Base-by-base conservation (phyloP, 192 early-diverging fungal species). In the Coemansia sp. region DNA sequence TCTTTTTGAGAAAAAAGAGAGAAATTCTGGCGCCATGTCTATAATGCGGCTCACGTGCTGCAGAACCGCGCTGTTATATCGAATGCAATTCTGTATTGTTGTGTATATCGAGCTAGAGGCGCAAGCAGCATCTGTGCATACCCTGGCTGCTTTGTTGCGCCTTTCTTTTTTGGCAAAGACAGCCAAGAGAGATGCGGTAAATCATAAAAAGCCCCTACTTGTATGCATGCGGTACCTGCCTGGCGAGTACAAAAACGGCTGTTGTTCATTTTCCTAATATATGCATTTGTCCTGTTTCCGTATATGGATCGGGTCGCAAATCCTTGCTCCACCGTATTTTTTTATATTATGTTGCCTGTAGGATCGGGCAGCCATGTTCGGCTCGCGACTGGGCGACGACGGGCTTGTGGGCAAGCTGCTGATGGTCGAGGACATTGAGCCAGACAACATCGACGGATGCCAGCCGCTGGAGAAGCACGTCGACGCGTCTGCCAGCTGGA, bases 291-390 rank as follows among this genome's bases (percentile, higher is more conserved):
- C 30, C 8, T 32, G 3, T 32, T 32, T 32, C 30, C 30, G 4
- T 6, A 32, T 32, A 32, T 32, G 47, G 23, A 49, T 8, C 19
- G 19, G 19, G 23, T 49, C 19, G 47, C 20, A 49, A 49, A n/a
- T 49, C 47, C 7, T 18, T 24, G 25, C 8, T 24, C 3, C 19
- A 28, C 7, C 50, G 1, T 25, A 5, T 52, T 11, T 4, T 52
- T 52, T 35, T 55, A n/a, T 47, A 18, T 47, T 58, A 32, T 32
- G 14, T 52, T 11, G 11, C 16, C 10, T 63, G 55, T 77, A 77
- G 72, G 90, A 90, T 65, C 84, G 89, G 29, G 82, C 83, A n/a
- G 93, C 93, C 20, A 91, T 91, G 25, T 95, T 95, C 81, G 93
- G 92, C 10, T 90, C 93, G 51, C 84, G 83, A 32, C 75, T 93